Evolutionary conservation across 768 basidiomycete genomes (phyloP), one percentile per base, ranked within the genome.

Genomic region (Suillus alpinus): DNA sequence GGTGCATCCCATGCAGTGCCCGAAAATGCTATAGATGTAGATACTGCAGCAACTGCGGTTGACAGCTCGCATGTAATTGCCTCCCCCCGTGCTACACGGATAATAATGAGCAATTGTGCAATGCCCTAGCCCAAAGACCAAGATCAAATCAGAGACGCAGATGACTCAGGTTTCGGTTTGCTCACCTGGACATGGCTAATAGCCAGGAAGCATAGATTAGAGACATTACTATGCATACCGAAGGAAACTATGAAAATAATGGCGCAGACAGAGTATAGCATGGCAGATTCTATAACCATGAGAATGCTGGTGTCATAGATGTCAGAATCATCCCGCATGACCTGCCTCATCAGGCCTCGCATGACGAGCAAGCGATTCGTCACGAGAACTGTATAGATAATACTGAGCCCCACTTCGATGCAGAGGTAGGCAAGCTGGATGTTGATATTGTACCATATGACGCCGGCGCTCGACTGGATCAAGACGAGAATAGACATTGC

Each of bases 201-300:
- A 16, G 67, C 23, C 14, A 65, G 67, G 12, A 75, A 59, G 34
- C 73, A 59, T 10, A 73, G 52, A 58, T 73, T 72, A 39, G 67
- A 65, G 6, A 71, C 29, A 47, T 26, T 16, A 8, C 52, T 57
- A 23, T 63, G 49, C 4, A 56, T 23, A 26, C 59, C 65, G 52
- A 65, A 74, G 6, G 64, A 55, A 26, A 72, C 61, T 31, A 76
- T 34, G 62, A 75, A 73, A 7, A 73, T 53, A n/a, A 75, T 37
- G 4, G 63, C 64, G 46, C 64, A 61, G n/a, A 64, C 53, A 6
- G 67, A 59, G 46, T 71, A 72, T 7, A 71, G 52, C 16, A 67
- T 50, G 9, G 73, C 71, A 12, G 69, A 70, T 56, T 76, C 75
- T 50, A 76, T 57, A 43, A 74, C 36, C 65, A 76, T 73, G 23